Conservation (phyloP, 257 asterid genomes). For the Primulina tabacum region DNA sequence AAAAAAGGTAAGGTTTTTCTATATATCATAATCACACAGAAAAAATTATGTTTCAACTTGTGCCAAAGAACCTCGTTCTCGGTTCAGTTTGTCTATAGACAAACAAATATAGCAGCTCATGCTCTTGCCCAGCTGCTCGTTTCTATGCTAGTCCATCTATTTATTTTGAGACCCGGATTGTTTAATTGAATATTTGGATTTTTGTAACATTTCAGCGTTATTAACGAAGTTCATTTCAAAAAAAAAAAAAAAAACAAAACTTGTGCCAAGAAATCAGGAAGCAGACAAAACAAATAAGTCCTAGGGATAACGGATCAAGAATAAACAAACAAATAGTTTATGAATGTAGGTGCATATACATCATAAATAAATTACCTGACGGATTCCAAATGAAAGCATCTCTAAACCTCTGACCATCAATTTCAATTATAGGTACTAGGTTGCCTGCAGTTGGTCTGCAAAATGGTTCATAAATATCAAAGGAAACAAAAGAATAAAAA, state of each 20-base stretch:
- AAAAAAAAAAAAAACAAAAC: too few relatives aligned
- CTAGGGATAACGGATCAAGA: neutral
- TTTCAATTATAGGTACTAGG: conserved; percentile 85
- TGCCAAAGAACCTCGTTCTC: too few relatives aligned
- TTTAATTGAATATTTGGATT: too few relatives aligned
- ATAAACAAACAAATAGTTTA: neutral
- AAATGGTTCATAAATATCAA: conserved; percentile 5
- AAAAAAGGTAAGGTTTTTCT: too few relatives aligned
- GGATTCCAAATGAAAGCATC: conserved; percentile 95
- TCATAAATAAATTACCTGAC: conserved; percentile 45
- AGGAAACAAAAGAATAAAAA: neutral
- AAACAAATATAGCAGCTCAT: too few relatives aligned
- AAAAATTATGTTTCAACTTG: too few relatives aligned
- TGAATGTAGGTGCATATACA: neutral
- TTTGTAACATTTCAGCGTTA: too few relatives aligned
- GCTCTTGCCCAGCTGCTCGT: too few relatives aligned
- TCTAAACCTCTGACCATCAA: conserved; percentile 78
- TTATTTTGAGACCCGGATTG: too few relatives aligned
- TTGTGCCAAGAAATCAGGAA: neutral
- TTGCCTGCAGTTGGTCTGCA: conserved; percentile 88
- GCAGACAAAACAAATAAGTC: neutral
- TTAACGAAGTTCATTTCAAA: too few relatives aligned
- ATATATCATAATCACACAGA: neutral
- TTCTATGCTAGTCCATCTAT: too few relatives aligned
- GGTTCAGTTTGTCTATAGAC: too few relatives aligned